These are phyloP conservation scores for Musa acuminata DNA, from an alignment of 176 grass and related monocot genomes.

Conservation along the genomic window DNA sequence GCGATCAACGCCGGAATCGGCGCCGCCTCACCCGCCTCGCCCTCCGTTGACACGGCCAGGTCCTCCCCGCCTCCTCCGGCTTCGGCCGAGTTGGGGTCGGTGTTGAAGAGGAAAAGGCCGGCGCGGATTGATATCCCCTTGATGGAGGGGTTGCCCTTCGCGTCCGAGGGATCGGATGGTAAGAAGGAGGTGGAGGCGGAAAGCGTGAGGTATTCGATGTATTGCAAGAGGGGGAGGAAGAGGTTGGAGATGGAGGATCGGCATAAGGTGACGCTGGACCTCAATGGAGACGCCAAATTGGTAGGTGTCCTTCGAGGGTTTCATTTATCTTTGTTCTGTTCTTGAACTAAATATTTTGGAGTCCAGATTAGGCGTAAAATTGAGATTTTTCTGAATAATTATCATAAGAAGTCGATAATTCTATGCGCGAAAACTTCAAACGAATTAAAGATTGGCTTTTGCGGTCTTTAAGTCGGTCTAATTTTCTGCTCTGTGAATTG, in stretches of 20 bases:
- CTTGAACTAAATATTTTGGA: not conserved
- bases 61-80: conserved; percentile 11
- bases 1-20: not conserved
- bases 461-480: too few species aligned
- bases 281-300: conserved; percentile 59
- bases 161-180: conserved; percentile 39
- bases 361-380: not conserved
- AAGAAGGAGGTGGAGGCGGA: conserved; percentile 62
- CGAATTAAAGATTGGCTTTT: too few species aligned
- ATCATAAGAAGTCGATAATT: too few species aligned
- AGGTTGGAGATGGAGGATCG: conserved; percentile 88
- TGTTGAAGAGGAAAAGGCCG: conserved; percentile 79
- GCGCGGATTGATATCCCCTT: conserved; percentile 58
- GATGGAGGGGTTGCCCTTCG: conserved; percentile 11
- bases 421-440: too few species aligned
- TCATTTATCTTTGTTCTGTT: conserved; percentile 10
- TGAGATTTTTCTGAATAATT: too few species aligned
- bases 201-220: conserved; percentile 56
- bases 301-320: conserved; percentile 27
- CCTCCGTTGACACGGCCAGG: conserved; percentile 14
- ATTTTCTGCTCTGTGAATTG: too few species aligned
- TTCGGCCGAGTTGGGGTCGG: conserved; percentile 11
- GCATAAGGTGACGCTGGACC: conserved; percentile 51
- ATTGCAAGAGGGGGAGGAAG: conserved; percentile 80
- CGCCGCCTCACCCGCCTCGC: conserved; percentile 4